A percentile compares a stretch with the other conserved stretches of the same genome.
phyloP scores from a whole-genome alignment of 805 yeast genomes.

The Spathaspora arborariae region DNA sequence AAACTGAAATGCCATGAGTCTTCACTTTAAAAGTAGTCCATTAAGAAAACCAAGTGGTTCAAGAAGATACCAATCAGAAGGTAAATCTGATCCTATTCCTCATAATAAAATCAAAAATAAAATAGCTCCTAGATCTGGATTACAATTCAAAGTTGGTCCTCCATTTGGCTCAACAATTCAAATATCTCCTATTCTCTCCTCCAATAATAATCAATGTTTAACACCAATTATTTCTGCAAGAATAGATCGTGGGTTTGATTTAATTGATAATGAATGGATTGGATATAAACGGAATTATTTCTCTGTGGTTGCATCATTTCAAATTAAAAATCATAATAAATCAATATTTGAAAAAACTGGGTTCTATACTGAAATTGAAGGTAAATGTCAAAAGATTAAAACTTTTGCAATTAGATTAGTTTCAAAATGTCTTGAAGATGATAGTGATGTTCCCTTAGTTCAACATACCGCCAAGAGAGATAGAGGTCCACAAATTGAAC shows the following conservation, averaged over 20 bases:
- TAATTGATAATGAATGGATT: constrained; percentile 51
- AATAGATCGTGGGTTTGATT: constrained; percentile 63
- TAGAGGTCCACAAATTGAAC: constrained; percentile 62
- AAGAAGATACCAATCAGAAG: not conserved
- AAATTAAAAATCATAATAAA: constrained; percentile 20
- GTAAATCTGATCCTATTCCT: constrained; percentile 5
- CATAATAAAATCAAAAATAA: constrained; percentile 15
- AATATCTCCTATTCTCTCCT: constrained; percentile 16
- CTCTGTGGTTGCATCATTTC: constrained; percentile 56
- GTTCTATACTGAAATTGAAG: constrained; percentile 27
- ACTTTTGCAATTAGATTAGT: constrained; percentile 52
- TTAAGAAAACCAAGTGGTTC: not conserved
- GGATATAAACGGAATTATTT: constrained; percentile 71
- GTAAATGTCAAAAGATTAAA: constrained; percentile 12
- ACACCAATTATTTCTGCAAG: constrained; percentile 47
- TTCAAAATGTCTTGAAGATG: constrained; percentile 52
- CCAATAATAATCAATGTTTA: constrained; percentile 24
- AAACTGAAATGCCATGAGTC: not conserved
- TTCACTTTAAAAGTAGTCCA: not conserved
- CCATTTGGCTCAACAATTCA: constrained; percentile 39
- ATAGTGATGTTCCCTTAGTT: constrained; percentile 43
- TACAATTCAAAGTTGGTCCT: constrained; percentile 68
- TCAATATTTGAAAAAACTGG: constrained; percentile 14
- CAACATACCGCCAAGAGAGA: constrained; percentile 78
- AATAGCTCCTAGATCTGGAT: constrained; percentile 63